Base-by-base conservation (phyloP, 768 basidiomycete species). In the Lactifluus subvellereus region DNA sequence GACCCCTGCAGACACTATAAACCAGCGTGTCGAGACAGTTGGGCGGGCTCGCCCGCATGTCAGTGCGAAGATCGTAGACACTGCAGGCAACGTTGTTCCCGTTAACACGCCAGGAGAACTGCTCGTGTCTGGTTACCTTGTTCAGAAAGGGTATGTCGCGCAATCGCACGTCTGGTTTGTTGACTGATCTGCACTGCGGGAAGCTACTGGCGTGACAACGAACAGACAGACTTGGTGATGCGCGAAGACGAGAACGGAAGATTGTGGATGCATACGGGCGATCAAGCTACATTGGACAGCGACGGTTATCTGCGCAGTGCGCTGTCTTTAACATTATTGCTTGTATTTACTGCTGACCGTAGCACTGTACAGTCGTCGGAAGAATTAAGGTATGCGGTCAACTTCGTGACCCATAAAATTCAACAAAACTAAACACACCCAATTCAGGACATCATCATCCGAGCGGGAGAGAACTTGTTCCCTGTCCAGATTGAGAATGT, bases 401-500 rank as follows among this genome's bases (percentile, higher is more conserved):
- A 13, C 16, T 18, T n/a, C 13, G 30, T 3, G 35, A 33, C 30
- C 4, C 22, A 30, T 30, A 40, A 20, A 53, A 13, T 30, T 14
- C 16, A 13, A 32, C 35, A 60, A 49, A 1, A 27, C 27, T 2
- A 27, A 59, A 58, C 40, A 32, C 16, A 40, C 42, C 22, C 14
- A 35, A 35, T 51, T n/a, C 59, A 88, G 84, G 91, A 93, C 71
- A 83, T 92, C 57, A 91, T 93, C 67, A 92, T 93, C 66, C 86
- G 91, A 20, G 91, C 89, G 18, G 91, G 91, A 65, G 91, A 93
- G 84, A 90, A 95, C 73, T 75, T 94, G 58, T 88, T 89, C 73
- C 87, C 93, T 4, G 84, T 92, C 50, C 85, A 91, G 70, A 92
- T 94, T 38, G 91, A 94, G 75, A 90, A 93, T 61, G 82, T 78